Conservation (phyloP, 441 rosid genomes). For the Adansonia madagascariensis region DNA sequence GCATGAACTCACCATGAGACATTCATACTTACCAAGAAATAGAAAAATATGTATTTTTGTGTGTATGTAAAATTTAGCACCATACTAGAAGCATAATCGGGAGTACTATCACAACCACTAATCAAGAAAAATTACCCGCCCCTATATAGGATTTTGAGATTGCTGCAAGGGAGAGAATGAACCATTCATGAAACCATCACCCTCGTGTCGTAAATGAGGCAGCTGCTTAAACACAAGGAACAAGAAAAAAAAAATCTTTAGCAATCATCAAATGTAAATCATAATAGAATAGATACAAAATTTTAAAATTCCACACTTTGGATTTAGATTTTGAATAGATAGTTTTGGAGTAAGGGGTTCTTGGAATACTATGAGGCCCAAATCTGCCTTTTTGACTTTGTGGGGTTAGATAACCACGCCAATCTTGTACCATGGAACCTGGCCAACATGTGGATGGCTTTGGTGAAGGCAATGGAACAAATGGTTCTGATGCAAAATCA, state of each 20-base stretch:
- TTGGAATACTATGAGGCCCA: slow-evolving; percentile 62
- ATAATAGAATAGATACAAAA: slow-evolving; percentile 21
- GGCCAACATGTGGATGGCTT: slow-evolving; percentile 77
- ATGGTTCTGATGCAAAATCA: slow-evolving; percentile 48
- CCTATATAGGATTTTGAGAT: slow-evolving; percentile 47
- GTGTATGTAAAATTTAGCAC: background rate
- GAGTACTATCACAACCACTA: slow-evolving; percentile 6
- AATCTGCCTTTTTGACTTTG: slow-evolving; percentile 63
- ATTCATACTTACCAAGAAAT: background rate
- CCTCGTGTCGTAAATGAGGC: slow-evolving; percentile 50
- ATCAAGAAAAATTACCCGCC: slow-evolving; percentile 51
- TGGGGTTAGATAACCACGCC: slow-evolving; percentile 61
- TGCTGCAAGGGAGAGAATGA: slow-evolving; percentile 51
- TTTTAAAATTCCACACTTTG: slow-evolving; percentile 48
- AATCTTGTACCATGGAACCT: slow-evolving; percentile 70
- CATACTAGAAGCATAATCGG: slow-evolving; percentile 6
- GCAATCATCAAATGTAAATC: slow-evolving; percentile 22
- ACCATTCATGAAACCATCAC: slow-evolving; percentile 41
- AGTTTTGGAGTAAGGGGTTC: slow-evolving; percentile 82
- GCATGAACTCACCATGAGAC: background rate
- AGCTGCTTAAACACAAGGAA: slow-evolving; percentile 34
- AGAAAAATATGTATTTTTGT: background rate
- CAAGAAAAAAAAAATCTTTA: slow-evolving; percentile 27
- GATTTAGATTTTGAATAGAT: slow-evolving; percentile 67
- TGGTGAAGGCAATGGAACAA: slow-evolving; percentile 51